phyloP scores from a whole-genome alignment of 257 asterid species.

The Prunella vulgaris region DNA sequence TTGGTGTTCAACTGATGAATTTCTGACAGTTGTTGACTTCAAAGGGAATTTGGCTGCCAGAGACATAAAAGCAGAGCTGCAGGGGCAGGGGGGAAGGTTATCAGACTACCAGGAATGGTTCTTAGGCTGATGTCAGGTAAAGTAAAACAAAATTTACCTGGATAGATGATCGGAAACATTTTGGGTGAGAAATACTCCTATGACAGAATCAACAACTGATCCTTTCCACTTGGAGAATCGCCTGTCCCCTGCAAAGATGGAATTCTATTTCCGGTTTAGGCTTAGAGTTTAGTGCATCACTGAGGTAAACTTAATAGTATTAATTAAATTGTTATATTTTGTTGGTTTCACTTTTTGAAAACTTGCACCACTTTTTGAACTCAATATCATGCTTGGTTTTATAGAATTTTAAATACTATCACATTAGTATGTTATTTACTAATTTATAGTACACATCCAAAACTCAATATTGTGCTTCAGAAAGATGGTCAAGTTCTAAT shows the following conservation, averaged over 20 bases:
- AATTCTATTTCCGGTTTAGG: slow-evolving; percentile 12
- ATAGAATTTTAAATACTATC: neutral
- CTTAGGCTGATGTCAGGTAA: neutral
- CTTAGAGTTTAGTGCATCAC: neutral
- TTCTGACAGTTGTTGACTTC: slow-evolving; percentile 26
- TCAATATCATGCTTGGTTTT: slow-evolving; percentile 3
- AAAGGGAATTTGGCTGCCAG: slow-evolving; percentile 83
- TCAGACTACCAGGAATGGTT: slow-evolving; percentile 6
- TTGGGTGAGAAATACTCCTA: slow-evolving; percentile 96
- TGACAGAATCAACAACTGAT: slow-evolving; percentile 94
- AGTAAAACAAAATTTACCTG: slow-evolving; percentile 44
- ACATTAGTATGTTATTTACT: slow-evolving; percentile 3
- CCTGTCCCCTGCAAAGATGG: slow-evolving; percentile 68
- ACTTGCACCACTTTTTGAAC: slow-evolving; percentile 4
- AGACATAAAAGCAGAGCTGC: slow-evolving; percentile 95
- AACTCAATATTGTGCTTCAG: slow-evolving; percentile 14
- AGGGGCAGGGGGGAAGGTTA: slow-evolving; percentile 20
- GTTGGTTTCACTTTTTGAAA: neutral
- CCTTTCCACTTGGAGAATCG: slow-evolving; percentile 95
- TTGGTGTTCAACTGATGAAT: slow-evolving; percentile 41
- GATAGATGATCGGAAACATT: slow-evolving; percentile 97
- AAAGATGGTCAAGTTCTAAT: slow-evolving; percentile 11
- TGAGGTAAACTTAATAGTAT: neutral
- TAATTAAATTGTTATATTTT: neutral
- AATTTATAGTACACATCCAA: neutral